phyloP scores from a whole-genome alignment of 148 eudicot species.

The Rhododendron griersonianum region DNA sequence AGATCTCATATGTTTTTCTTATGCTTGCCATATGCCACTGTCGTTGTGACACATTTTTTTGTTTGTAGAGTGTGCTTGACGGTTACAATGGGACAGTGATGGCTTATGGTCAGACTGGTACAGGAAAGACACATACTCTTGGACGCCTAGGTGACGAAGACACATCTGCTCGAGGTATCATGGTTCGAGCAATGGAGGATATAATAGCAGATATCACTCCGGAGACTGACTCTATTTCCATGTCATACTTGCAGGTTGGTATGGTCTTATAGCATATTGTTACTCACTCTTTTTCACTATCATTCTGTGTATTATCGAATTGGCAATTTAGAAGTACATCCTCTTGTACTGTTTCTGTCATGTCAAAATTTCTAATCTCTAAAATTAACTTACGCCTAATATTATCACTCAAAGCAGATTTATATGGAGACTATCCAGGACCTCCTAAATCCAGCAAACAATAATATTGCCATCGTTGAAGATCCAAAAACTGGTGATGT shows the following conservation, averaged over 20 bases:
- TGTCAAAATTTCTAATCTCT: neutral
- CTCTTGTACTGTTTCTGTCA: neutral
- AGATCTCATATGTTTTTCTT: neutral
- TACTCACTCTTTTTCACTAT: neutral
- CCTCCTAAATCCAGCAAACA: conserved; percentile 83
- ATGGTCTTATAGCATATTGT: neutral
- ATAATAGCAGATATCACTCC: conserved; percentile 64
- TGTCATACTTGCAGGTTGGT: conserved; percentile 91
- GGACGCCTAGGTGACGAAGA: conserved; percentile 96
- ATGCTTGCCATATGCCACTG: conserved; percentile 5
- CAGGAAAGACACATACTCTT: conserved; percentile 95
- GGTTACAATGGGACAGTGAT: conserved; percentile 99
- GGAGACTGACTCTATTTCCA: conserved; percentile 70
- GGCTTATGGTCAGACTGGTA: conserved; percentile 99
- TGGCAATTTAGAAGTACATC: neutral
- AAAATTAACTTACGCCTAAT: neutral
- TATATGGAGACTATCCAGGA: conserved; percentile 98
- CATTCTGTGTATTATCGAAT: neutral
- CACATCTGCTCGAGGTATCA: conserved; percentile 88
- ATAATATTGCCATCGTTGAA: conserved; percentile 84
- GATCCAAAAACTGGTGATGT: conserved; percentile 91
- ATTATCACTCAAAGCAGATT: conserved; percentile 40
- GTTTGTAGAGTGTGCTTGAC: conserved; percentile 79
- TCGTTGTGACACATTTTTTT: conserved; percentile 9
- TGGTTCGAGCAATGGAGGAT: conserved; percentile 99